Evolutionary conservation across 495 filamentous ascomycete species (phyloP).

Genomic region (Talaromyces proteolyticus): DNA sequence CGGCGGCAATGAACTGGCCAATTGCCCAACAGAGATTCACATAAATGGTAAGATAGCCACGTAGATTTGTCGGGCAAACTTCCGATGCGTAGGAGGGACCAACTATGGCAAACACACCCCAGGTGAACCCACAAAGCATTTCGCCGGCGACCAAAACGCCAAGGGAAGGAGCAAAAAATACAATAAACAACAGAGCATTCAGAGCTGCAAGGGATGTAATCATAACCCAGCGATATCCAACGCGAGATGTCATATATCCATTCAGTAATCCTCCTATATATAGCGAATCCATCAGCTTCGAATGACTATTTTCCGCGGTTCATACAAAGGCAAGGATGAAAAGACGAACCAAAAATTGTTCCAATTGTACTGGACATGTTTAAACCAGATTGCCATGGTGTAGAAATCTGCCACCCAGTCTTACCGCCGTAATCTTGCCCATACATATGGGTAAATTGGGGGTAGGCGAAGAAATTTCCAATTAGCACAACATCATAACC

Average conservation of each 20-base stretch:
- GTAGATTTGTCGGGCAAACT: conserved; percentile 27
- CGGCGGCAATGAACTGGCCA: conserved; percentile 29
- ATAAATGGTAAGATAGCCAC: conserved; percentile 28
- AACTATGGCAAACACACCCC: conserved; percentile 49
- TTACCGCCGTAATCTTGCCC: conserved; percentile 19
- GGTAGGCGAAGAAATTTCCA: conserved; percentile 32
- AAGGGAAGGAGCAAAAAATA: conserved; percentile 41
- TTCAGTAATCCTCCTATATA: conserved; percentile 24
- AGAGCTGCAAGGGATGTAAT: conserved; percentile 35
- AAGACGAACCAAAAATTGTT: conserved; percentile 22
- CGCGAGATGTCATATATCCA: conserved; percentile 40
- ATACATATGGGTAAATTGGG: conserved; percentile 29
- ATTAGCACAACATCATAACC: conserved; percentile 45
- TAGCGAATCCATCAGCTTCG: background rate
- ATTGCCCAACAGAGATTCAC: conserved; percentile 31
- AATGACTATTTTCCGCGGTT: background rate
- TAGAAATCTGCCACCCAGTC: conserved; percentile 22
- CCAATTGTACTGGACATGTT: conserved; percentile 28
- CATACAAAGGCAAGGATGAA: background rate
- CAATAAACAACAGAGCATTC: conserved; percentile 46
- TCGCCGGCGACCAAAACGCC: conserved; percentile 36
- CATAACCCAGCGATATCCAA: conserved; percentile 38
- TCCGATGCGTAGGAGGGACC: conserved; percentile 57
- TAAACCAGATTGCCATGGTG: conserved; percentile 29
- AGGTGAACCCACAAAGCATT: conserved; percentile 41